Base-by-base conservation (phyloP, 192 early-diverging fungal species). In the Podila minutissima region DNA sequence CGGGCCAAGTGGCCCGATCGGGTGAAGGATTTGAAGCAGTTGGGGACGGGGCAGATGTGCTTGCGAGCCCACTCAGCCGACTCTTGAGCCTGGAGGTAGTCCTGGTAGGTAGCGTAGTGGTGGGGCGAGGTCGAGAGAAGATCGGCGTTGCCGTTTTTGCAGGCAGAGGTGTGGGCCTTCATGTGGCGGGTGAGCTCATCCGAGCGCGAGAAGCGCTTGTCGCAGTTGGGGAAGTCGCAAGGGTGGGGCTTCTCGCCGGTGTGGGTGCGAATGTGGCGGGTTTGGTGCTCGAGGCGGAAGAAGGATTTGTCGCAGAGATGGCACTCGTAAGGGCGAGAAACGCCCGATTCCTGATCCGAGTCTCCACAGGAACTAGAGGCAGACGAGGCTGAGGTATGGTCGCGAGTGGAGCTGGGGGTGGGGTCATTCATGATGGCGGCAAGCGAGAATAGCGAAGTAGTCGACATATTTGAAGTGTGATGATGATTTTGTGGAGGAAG, bases 231-330 rank as follows among this genome's bases (percentile, higher is more conserved):
- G 66, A 90, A 91, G 46, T 88, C 89, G 83, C 95, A 96, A 24
- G 85, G 84, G 74, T 94, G 91, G 6, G 95, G 95, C 62, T 92
- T 91, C 83, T 96, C 95, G 60, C 95, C 95, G 2, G 95, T 96
- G 77, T 96, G 95, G 8, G 92, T 94, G 75, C 92, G 89, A 58
- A 93, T 90, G 70, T 96, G 95, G 38, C 93, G 88, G 8, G 91
- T 94, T 82, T 92, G 92, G 79, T 94, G 93, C 82, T 93, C 93
- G 11, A 93, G 84, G 35, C 93, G 91, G 57, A 89, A 89, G 83
- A 94, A 94, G 15, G 89, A 88, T 83, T 90, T 92, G 58, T 87
- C 83, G 82, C 93, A 94, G 75, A 91, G 88, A 10, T 88, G 90
- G 76, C 93, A 94, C 64, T 90, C 85, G 81, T 93, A 94, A 13